A percentile compares a stretch with the other conserved stretches of the same genome.
phyloP scores from a whole-genome alignment of 306 rosid genomes.

The Quercus glauca region DNA sequence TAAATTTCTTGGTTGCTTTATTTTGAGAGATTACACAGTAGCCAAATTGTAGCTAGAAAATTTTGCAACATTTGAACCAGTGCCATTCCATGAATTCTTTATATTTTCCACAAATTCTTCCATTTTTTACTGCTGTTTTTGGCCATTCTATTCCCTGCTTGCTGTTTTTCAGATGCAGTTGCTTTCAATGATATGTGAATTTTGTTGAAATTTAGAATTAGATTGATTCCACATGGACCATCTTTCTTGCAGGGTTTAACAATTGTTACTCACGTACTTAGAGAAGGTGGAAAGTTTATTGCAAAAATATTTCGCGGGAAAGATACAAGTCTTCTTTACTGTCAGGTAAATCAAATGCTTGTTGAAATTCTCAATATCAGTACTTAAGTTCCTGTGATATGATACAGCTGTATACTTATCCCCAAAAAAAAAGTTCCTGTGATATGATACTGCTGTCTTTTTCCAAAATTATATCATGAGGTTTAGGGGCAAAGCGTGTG shows the following conservation, averaged over 20 bases:
- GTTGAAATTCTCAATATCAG: slow-evolving; percentile 3
- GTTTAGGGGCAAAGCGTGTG: neutral
- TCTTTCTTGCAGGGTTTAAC: slow-evolving; percentile 78
- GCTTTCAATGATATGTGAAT: neutral
- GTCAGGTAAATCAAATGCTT: slow-evolving; percentile 67
- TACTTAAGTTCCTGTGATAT: neutral
- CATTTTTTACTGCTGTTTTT: neutral
- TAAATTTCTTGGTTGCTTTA: neutral
- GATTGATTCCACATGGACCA: slow-evolving; percentile 26
- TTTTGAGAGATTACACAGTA: neutral
- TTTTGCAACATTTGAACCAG: neutral
- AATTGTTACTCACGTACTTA: slow-evolving; percentile 82
- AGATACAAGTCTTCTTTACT: slow-evolving; percentile 88
- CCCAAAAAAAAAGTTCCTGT: too few species aligned
- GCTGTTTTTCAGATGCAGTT: neutral
- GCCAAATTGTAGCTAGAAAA: neutral
- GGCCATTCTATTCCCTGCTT: neutral
- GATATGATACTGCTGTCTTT: neutral
- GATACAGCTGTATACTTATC: neutral
- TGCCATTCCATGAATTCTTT: neutral
- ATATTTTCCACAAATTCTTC: neutral
- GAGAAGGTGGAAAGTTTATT: slow-evolving; percentile 93
- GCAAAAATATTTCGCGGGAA: slow-evolving; percentile 98
- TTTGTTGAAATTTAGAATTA: slow-evolving; percentile 4
- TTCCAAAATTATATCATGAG: neutral